Base-by-base conservation (phyloP, 1,139 yeast species). In the Nadsonia commutata region DNA sequence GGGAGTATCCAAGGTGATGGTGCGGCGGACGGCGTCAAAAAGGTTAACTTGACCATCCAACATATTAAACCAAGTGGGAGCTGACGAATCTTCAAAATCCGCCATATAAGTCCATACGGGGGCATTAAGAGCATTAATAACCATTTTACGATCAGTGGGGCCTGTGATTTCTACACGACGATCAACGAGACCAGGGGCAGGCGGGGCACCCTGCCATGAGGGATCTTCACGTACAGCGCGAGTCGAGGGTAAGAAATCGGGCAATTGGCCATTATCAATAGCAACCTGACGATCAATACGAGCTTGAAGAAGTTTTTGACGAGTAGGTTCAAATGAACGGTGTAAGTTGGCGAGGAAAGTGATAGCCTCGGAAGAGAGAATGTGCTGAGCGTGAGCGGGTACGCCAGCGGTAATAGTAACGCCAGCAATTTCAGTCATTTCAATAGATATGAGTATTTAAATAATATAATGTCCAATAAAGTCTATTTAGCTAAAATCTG, bases 51-150 rank as follows among this genome's bases (percentile, higher is more conserved):
- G 98, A 46, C 97, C 98, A 53, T 75, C 70, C 49, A 83, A 76
- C 70, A 84, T 73, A 65, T 85, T 86, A 53, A 66, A 66, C 97
- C 97, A 90, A 31, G 97, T 88, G 53, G 98, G 98, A 31, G 96
- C 80, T 55, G 86, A 78, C 27, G 95, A 84, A 66, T 86, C 96
- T 65, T 86, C 96, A 55, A 86, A 83, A 66, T 86, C 97, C 40
- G 93, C 80, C 96, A 86, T 86, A 64, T 86, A 86, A 41, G 95
- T 84, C 59, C 82, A 85, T 40, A 86, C 95, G 46, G 76, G 75
- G 3, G 95, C 78, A 67, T 86, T 86, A 59, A 86, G 74, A 18
- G 96, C 96, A 59, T 86, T 86, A 61, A 86, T 81, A 52, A 86
- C 80, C 96, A 86, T 86, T 63, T 86, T 86, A 53, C 95, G 76